Base-by-base conservation (phyloP, 169 alveolate species). In the Cytauxzoon felis region DNA sequence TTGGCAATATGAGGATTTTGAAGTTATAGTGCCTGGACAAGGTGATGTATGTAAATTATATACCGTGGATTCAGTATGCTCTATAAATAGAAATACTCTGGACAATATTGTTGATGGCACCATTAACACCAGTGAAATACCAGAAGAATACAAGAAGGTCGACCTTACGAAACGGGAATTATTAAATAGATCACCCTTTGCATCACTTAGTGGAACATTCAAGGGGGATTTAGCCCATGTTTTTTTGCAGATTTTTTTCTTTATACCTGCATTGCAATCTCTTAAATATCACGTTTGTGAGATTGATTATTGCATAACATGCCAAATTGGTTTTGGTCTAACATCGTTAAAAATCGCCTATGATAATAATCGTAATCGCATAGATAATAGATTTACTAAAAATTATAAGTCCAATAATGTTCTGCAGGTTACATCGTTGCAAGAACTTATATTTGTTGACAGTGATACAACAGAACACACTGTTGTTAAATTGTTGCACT, bases 251-350 rank as follows among this genome's bases (percentile, higher is more conserved):
- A 49, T 76, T 29, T 76, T 76, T 52, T 76, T 76, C 59, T 76
- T 76, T 59, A 67, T 64, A 23, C 60, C 59, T 9, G 61, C 43
- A 60, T 53, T 76, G 50, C 32, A 47, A 23, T 65, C 80, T 21
- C 21, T 76, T 8, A 24, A 53, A 54, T 57, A 58, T 48, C 86
- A 76, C 60, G 6, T 56, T 36, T 76, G 86, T 36, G 81, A 65
- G 21, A 59, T 66, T 4, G 67, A 40, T 21, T 53, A 76, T 54
- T 76, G 86, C 52, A 29, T 76, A 21, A 51, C 86, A 4, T 76
- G 86, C 67, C 73, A 65, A 30, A 30, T 76, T 16, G 86, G 81
- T 4, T 76, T 66, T 27, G 86, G 76, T 29, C 21, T 76, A 26
- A 72, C 65, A 43, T 57, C 40, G 58, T 53, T 76, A 3, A 50